Conservation (phyloP, 371 early-diverging fungal species). For the Gilbertella persicaria region DNA sequence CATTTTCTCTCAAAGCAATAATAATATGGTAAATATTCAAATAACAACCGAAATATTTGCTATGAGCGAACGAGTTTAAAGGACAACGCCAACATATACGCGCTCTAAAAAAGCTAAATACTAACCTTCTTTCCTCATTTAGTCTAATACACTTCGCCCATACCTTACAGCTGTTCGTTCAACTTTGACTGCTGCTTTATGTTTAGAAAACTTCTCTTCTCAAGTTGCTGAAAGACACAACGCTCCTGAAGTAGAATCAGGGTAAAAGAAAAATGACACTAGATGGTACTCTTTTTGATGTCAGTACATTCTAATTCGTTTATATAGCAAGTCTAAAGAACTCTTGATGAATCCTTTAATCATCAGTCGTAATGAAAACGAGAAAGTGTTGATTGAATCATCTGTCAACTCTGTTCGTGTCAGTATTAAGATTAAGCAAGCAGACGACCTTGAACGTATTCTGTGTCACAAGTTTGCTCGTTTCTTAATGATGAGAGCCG, state of each 20-base stretch:
- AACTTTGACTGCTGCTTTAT: slow-evolving; percentile 92
- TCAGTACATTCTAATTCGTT: not conserved
- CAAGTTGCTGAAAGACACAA: slow-evolving; percentile 98
- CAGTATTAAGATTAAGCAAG: slow-evolving; percentile 96
- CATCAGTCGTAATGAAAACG: slow-evolving; percentile 94
- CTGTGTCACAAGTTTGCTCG: slow-evolving; percentile 95
- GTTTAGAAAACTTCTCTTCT: slow-evolving; percentile 95
- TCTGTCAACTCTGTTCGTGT: slow-evolving; percentile 94
- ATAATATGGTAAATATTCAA: slow-evolving; percentile 8
- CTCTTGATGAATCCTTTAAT: slow-evolving; percentile 72
- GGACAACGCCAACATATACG: too few species aligned
- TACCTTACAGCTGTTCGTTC: slow-evolving; percentile 94
- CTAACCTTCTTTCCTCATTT: slow-evolving; percentile 1
- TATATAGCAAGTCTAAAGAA: slow-evolving; percentile 28
- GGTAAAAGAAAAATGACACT: slow-evolving; percentile 50
- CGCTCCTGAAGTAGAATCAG: slow-evolving; percentile 95
- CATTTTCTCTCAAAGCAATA: not conserved
- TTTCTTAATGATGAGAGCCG: slow-evolving; percentile 96
- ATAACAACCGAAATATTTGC: slow-evolving; percentile 4
- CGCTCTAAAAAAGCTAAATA: not conserved
- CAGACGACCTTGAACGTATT: slow-evolving; percentile 96
- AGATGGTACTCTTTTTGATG: not conserved
- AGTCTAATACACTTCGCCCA: slow-evolving; percentile 97
- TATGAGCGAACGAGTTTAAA: too few species aligned
- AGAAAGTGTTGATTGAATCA: slow-evolving; percentile 90